Evolutionary conservation across 2,329 filamentous ascomycete species (phyloP).

Genomic region (Phialophora chinensis): DNA sequence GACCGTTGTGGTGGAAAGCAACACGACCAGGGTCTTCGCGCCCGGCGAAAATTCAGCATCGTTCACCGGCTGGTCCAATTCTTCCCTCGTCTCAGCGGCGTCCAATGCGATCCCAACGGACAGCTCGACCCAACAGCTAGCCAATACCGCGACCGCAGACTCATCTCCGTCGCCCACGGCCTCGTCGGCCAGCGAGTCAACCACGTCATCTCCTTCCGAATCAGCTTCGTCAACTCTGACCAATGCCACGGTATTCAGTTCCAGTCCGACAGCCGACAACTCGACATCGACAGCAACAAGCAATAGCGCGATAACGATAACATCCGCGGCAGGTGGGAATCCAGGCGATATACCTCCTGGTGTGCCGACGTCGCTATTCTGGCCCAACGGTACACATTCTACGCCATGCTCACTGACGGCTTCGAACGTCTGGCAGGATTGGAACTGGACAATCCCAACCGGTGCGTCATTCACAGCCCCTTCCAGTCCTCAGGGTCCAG

Average conservation of each 20-base stretch:
- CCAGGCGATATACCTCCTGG: slow-evolving; percentile 2
- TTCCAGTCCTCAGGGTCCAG: not conserved
- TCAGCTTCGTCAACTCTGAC: not conserved
- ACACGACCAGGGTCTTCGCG: slow-evolving; percentile 6
- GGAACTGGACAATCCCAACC: slow-evolving; percentile 18
- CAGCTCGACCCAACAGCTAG: not conserved
- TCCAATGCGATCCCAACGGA: not conserved
- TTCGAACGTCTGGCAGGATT: slow-evolving; percentile 23
- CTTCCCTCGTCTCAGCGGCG: slow-evolving; percentile 8
- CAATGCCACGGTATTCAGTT: not conserved
- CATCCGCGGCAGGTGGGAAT: not conserved
- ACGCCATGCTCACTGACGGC: slow-evolving; percentile 9
- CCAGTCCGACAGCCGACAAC: not conserved
- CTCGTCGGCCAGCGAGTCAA: slow-evolving; percentile 4
- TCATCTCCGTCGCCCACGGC: not conserved
- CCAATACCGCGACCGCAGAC: not conserved
- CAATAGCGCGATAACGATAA: slow-evolving; percentile 2
- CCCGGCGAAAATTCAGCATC: not conserved
- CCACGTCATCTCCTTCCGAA: too few relatives aligned
- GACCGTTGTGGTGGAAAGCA: slow-evolving; percentile 26
- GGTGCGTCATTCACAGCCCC: not conserved
- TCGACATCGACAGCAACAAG: not conserved
- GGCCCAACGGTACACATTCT: slow-evolving; percentile 24
- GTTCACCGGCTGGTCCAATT: slow-evolving; percentile 9
- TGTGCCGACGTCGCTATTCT: slow-evolving; percentile 18